Conservation (phyloP, 192 early-diverging fungal species). For the Neocallimastix lanati region DNA sequence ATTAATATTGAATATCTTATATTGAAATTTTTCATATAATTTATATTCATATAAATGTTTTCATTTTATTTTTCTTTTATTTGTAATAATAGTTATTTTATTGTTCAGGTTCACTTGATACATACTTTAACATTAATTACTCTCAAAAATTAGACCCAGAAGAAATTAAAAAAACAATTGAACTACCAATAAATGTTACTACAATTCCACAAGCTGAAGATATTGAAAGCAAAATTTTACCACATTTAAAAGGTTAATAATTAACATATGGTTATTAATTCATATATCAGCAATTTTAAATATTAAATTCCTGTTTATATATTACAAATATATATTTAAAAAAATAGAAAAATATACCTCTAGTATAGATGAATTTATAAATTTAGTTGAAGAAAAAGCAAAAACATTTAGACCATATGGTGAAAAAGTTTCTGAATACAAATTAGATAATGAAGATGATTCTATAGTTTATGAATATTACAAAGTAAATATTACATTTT, state of each 20-base stretch:
- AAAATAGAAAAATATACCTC: conserved; percentile 19
- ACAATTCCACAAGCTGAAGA: conserved; percentile 34
- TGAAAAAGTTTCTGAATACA: conserved; percentile 55
- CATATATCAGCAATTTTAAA: too few species aligned
- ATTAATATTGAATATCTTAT: too few species aligned
- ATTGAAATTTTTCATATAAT: too few species aligned
- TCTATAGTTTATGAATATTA: conserved; percentile 45
- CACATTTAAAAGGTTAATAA: not conserved
- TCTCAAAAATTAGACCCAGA: conserved; percentile 28
- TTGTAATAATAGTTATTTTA: conserved; percentile 39
- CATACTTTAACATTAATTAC: conserved; percentile 47
- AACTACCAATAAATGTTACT: conserved; percentile 10
- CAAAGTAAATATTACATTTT: too few species aligned
- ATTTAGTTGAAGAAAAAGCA: conserved; percentile 38
- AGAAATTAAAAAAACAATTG: not conserved
- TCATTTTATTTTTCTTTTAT: not conserved
- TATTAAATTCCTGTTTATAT: too few species aligned
- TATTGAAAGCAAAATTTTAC: conserved; percentile 25
- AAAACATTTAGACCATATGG: conserved; percentile 56
- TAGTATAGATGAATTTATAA: conserved; percentile 42
- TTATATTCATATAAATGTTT: too few species aligned
- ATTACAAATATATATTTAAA: too few species aligned
- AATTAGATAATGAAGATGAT: conserved; percentile 13
- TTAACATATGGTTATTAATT: too few species aligned
- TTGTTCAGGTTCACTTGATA: conserved; percentile 55